Conservation (phyloP, 2,329 filamentous ascomycete genomes). For the Zymoseptoria pseudotritici region DNA sequence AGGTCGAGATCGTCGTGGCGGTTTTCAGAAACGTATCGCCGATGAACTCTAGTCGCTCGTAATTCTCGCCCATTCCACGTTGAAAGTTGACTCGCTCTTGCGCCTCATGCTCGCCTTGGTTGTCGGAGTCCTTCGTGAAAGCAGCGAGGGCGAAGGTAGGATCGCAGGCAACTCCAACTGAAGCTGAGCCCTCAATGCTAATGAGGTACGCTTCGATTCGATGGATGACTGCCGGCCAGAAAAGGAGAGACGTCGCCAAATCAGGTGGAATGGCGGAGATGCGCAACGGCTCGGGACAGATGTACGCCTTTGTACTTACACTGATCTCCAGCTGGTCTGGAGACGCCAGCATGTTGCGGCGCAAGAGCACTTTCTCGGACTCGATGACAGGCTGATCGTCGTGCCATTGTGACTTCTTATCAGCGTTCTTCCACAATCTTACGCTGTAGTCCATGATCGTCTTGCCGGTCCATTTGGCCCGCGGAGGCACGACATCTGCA, state of each 20-base stretch:
- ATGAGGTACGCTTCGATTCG: slow-evolving; percentile 77
- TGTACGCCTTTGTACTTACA: slow-evolving; percentile 44
- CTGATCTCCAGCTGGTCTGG: slow-evolving; percentile 47
- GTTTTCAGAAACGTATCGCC: slow-evolving; percentile 94
- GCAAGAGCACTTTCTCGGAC: slow-evolving; percentile 64
- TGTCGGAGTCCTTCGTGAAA: slow-evolving; percentile 86
- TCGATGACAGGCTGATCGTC: slow-evolving; percentile 73
- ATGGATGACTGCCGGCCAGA: slow-evolving; percentile 77
- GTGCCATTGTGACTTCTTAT: slow-evolving; percentile 37
- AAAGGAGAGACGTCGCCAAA: slow-evolving; percentile 64
- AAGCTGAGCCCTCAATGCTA: slow-evolving; percentile 62
- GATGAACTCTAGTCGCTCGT: slow-evolving; percentile 87
- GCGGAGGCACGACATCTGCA: slow-evolving; percentile 38
- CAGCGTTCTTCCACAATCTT: slow-evolving; percentile 61
- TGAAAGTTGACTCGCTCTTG: slow-evolving; percentile 65
- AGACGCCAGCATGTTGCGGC: slow-evolving; percentile 77
- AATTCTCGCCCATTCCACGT: slow-evolving; percentile 84
- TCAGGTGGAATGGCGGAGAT: slow-evolving; percentile 66
- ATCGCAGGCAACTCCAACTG: slow-evolving; percentile 57
- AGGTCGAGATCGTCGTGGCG: slow-evolving; percentile 84
- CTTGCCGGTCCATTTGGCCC: slow-evolving; percentile 28
- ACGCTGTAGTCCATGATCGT: slow-evolving; percentile 74
- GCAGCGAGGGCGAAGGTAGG: slow-evolving; percentile 74
- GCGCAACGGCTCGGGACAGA: slow-evolving; percentile 69
- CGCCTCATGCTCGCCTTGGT: slow-evolving; percentile 61